Conservation (phyloP, 75 land plant species). For the Pinus albicaulis region DNA sequence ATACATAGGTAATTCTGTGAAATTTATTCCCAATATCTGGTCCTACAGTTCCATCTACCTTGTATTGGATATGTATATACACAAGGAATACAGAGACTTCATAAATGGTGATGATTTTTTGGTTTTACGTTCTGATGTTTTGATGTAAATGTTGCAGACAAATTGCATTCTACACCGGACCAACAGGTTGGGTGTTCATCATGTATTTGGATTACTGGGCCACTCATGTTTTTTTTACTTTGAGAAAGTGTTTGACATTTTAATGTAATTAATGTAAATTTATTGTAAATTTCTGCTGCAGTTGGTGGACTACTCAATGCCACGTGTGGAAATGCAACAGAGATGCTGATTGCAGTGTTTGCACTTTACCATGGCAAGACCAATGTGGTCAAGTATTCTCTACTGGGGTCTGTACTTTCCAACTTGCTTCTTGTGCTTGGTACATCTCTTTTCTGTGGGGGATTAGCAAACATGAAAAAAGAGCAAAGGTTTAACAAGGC, state of each 20-base stretch:
- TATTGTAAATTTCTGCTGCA: conserved; percentile 11
- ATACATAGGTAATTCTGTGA: background rate
- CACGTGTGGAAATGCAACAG: conserved; percentile 79
- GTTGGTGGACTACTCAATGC: conserved; percentile 78
- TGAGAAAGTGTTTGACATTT: background rate
- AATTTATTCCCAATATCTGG: no score
- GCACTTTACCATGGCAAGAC: conserved; percentile 44
- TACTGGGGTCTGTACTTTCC: conserved; percentile 65
- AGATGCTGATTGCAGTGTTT: conserved; percentile 65
- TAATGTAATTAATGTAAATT: background rate
- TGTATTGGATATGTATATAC: no score
- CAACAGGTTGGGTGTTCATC: conserved; percentile 65
- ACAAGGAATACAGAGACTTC: no score
- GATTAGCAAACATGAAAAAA: conserved; percentile 38
- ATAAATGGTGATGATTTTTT: background rate
- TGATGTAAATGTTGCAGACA: conserved; percentile 54
- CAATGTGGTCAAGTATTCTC: conserved; percentile 58
- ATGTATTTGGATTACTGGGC: no score
- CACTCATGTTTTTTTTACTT: background rate
- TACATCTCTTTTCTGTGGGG: conserved; percentile 67
- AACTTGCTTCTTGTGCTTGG: conserved; percentile 73
- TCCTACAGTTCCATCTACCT: no score
- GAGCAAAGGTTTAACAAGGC: conserved; percentile 62
- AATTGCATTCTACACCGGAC: conserved; percentile 80
- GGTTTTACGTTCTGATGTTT: background rate